phyloP scores from a whole-genome alignment of 306 rosid species.

The Citrullus amarus region DNA sequence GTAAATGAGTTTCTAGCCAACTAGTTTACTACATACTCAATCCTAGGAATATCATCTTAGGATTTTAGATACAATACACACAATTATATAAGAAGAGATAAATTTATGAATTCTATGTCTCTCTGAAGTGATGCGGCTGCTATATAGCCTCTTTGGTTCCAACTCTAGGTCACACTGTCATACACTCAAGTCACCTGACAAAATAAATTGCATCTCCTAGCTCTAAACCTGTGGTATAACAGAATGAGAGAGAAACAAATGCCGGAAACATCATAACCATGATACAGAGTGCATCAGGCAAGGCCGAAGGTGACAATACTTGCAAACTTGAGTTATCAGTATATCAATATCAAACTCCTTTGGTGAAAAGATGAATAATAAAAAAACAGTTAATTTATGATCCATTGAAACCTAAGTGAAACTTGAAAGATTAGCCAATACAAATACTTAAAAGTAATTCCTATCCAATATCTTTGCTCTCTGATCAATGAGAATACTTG shows the following conservation, averaged over 20 bases:
- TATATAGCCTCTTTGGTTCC: background rate
- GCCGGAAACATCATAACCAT: background rate
- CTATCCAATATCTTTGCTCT: background rate
- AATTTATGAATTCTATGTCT: background rate
- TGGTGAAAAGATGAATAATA: background rate
- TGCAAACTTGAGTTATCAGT: background rate
- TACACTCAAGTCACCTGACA: background rate
- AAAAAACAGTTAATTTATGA: background rate
- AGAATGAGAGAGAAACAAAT: background rate
- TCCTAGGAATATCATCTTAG: background rate
- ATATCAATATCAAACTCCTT: background rate
- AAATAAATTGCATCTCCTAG: background rate
- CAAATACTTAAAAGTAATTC: background rate
- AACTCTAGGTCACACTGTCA: background rate
- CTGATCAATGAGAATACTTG: background rate
- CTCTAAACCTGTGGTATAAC: background rate
- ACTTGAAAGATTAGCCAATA: background rate
- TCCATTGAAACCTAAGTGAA: background rate
- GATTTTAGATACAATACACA: background rate
- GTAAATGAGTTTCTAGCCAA: background rate
- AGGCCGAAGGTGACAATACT: background rate
- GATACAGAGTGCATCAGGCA: background rate
- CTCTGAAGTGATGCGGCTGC: background rate
- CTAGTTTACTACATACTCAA: background rate
- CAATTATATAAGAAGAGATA: background rate